phyloP scores from a whole-genome alignment of 257 asterid species.

The Capsicum baccatum region DNA sequence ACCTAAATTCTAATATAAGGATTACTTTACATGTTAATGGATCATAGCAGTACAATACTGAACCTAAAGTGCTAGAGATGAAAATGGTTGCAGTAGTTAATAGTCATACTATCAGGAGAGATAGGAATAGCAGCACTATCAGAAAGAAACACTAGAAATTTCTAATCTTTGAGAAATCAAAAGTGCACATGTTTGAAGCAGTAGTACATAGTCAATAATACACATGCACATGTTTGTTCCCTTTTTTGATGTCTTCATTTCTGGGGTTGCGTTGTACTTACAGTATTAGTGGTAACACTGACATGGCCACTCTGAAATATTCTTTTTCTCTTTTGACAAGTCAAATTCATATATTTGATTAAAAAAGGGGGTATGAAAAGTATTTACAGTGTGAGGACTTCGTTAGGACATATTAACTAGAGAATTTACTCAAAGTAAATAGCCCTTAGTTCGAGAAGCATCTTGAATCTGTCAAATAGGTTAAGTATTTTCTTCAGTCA shows the following conservation, averaged over 20 bases:
- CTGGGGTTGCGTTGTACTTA: background rate
- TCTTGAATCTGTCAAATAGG: constrained; percentile 3
- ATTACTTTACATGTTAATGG: constrained; percentile 7
- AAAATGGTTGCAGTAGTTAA: constrained; percentile 11
- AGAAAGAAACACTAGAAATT: background rate
- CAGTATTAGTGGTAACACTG: background rate
- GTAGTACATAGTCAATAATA: background rate
- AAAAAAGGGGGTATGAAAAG: background rate
- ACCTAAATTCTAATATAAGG: background rate
- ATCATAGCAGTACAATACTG: constrained; percentile 20
- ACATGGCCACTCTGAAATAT: constrained; percentile 9
- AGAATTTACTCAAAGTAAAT: background rate
- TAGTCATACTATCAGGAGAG: background rate
- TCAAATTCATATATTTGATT: background rate
- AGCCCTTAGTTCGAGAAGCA: background rate
- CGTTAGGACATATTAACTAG: background rate
- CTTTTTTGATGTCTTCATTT: background rate
- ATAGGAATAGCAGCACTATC: constrained; percentile 2
- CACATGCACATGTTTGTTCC: background rate
- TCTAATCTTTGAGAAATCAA: background rate
- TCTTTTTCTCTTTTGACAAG: background rate
- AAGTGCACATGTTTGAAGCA: constrained; percentile 5
- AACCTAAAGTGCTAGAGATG: background rate
- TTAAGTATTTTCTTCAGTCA: background rate
- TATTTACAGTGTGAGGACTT: background rate